Percentiles rank a stretch among this genome's conserved stretches.
These are phyloP conservation scores for Tolypocladium nubicola DNA, from an alignment of 2,329 filamentous ascomycete species.

Conservation along the genomic window DNA sequence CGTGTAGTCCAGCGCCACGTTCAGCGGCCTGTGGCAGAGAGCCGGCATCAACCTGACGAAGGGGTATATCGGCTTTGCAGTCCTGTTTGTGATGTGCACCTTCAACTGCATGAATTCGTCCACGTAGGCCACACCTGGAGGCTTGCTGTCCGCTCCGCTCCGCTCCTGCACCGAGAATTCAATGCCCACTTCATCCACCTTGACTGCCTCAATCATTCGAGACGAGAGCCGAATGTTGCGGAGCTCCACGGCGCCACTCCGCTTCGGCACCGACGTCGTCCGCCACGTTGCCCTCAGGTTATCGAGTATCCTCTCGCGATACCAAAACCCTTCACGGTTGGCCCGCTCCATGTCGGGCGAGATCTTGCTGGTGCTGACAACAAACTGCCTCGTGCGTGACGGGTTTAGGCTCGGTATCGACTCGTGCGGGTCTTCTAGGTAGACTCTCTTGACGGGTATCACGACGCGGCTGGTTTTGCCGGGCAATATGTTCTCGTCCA, in stretches of 20 bases:
- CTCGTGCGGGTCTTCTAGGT: slow-evolving; percentile 65
- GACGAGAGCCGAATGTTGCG: slow-evolving; percentile 62
- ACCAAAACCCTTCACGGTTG: slow-evolving; percentile 83
- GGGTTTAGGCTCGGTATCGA: slow-evolving; percentile 73
- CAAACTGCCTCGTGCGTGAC: slow-evolving; percentile 80
- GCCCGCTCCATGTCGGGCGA: slow-evolving; percentile 70
- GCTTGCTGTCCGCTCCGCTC: slow-evolving; percentile 9
- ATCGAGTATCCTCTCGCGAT: slow-evolving; percentile 69
- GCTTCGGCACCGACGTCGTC: slow-evolving; percentile 36
- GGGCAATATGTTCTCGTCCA: slow-evolving; percentile 49
- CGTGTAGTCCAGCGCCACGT: slow-evolving; percentile 68
- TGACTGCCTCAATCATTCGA: slow-evolving; percentile 75
- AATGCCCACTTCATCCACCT: slow-evolving; percentile 67
- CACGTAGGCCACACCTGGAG: slow-evolving; percentile 19
- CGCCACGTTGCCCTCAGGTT: slow-evolving; percentile 63
- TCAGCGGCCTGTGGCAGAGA: slow-evolving; percentile 60
- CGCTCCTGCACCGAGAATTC: slow-evolving; percentile 42
- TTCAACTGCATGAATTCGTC: slow-evolving; percentile 56
- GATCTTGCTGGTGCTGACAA: slow-evolving; percentile 71
- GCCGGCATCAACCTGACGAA: slow-evolving; percentile 68
- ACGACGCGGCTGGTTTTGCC: slow-evolving; percentile 65
- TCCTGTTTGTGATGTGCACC: slow-evolving; percentile 68
- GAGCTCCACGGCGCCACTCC: slow-evolving; percentile 63
- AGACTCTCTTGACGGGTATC: slow-evolving; percentile 64
- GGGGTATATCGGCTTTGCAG: slow-evolving; percentile 53